These are phyloP conservation scores for Cyphellophora europaea DNA, from an alignment of 2,329 filamentous ascomycete species.

Conservation along the genomic window DNA sequence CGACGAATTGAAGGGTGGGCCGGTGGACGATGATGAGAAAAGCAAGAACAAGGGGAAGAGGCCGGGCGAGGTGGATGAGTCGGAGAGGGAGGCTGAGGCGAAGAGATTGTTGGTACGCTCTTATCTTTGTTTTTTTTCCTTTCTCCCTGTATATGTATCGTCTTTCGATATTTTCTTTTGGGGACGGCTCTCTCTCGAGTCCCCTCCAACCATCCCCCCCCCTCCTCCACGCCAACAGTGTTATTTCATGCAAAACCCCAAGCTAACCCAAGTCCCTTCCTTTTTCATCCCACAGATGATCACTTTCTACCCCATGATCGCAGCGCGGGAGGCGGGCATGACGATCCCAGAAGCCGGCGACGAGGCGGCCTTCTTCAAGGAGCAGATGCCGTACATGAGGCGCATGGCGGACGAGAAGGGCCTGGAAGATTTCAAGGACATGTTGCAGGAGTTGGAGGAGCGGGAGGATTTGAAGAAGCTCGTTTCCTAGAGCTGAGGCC, in stretches of 20 bases:
- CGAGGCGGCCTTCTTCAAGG: conserved; percentile 14
- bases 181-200: too few species aligned
- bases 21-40: conserved; percentile 3
- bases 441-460: conserved; percentile 11
- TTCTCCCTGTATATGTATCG: too few species aligned
- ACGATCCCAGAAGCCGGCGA: conserved; percentile 15
- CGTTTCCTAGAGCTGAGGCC: conserved; percentile 1
- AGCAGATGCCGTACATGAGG: conserved; percentile 15
- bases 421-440: conserved; percentile 10
- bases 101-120: conserved; percentile 15
- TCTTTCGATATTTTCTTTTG: too few species aligned
- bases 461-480: conserved; percentile 10
- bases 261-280: too few species aligned
- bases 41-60: neutral
- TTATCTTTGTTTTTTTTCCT: too few species aligned
- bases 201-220: too few species aligned
- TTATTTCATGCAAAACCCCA: too few species aligned
- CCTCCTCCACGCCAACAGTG: too few species aligned
- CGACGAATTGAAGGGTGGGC: conserved; percentile 8
- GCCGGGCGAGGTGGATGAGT: conserved; percentile 1
- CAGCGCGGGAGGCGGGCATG: conserved; percentile 14
- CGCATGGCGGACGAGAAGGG: conserved; percentile 8
- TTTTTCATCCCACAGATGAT: too few species aligned
- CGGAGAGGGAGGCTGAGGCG: conserved; percentile 2
- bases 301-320: conserved; percentile 13